Conservation (phyloP, 1,139 yeast genomes). For the Meyerozyma elateridarum region DNA sequence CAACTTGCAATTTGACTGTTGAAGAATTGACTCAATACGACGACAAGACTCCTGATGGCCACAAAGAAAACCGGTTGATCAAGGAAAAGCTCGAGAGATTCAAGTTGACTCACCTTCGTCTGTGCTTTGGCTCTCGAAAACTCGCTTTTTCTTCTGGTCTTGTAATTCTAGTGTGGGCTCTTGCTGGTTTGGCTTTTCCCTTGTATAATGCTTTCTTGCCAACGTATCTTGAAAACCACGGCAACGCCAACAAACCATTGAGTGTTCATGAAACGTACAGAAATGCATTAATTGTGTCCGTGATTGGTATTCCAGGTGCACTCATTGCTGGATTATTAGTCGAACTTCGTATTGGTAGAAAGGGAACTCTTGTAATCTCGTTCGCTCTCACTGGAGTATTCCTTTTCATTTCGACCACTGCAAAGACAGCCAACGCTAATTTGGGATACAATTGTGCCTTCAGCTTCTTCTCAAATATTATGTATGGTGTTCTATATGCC, state of each 20-base stretch:
- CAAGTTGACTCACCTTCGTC: conserved; percentile 28
- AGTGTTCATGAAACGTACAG: conserved; percentile 35
- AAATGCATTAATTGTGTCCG: conserved; percentile 38
- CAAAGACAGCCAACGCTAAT: conserved; percentile 33
- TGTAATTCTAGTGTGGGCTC: conserved; percentile 38
- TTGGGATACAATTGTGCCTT: conserved; percentile 44
- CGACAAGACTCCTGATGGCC: conserved; percentile 9
- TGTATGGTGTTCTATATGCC: conserved; percentile 44
- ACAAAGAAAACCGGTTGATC: conserved; percentile 17
- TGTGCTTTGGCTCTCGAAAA: conserved; percentile 32
- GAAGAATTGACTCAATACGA: conserved; percentile 30
- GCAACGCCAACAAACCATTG: conserved; percentile 25
- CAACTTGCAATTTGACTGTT: conserved; percentile 20
- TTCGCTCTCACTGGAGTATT: conserved; percentile 36
- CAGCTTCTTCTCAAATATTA: conserved; percentile 36
- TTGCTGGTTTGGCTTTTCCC: conserved; percentile 44
- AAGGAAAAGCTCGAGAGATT: conserved; percentile 25
- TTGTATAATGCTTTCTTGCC: conserved; percentile 43
- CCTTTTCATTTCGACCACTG: conserved; percentile 39
- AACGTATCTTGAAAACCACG: conserved; percentile 31
- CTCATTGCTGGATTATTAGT: conserved; percentile 36
- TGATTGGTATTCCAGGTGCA: conserved; percentile 40
- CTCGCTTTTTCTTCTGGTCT: conserved; percentile 30
- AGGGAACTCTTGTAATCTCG: conserved; percentile 33
- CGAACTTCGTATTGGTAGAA: conserved; percentile 36